Conservation (phyloP, 2,329 filamentous ascomycete genomes). For the Albifimbria verrucaria region DNA sequence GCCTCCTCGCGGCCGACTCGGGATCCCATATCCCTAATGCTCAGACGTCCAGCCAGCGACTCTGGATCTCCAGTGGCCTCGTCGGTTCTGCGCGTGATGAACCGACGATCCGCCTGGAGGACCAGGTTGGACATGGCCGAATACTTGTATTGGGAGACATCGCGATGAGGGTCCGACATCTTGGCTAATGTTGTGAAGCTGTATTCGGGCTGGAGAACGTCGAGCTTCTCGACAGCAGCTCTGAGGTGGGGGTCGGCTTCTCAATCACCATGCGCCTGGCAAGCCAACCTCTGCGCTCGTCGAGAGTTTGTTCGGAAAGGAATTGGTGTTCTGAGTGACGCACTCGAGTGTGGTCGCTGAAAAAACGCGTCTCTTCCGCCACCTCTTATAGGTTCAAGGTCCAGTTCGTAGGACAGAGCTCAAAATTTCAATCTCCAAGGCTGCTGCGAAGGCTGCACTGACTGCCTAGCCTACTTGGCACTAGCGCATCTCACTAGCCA, state of each 20-base stretch:
- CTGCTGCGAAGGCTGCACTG: not conserved
- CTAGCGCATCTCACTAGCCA: not conserved
- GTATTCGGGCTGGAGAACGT: conserved; percentile 24
- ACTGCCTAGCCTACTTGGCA: not conserved
- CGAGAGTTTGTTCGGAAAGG: not conserved
- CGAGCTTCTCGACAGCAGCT: conserved; percentile 35
- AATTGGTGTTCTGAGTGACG: not conserved
- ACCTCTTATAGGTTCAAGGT: not conserved
- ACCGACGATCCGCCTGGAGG: conserved; percentile 97
- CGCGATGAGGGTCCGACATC: conserved; percentile 73
- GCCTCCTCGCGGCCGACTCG: conserved; percentile 75
- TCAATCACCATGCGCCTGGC: conserved; percentile 31
- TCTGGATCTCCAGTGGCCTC: conserved; percentile 97
- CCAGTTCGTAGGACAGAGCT: not conserved
- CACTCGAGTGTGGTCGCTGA: not conserved
- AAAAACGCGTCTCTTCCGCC: not conserved
- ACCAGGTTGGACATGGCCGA: conserved; percentile 99
- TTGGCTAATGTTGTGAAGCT: conserved; percentile 32
- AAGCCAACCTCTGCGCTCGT: not conserved
- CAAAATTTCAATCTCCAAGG: not conserved
- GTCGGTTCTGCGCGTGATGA: conserved; percentile 87
- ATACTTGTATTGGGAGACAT: conserved; percentile 98
- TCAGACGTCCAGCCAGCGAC: conserved; percentile 90
- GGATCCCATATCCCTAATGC: conserved; percentile 91
- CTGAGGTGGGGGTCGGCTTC: conserved; percentile 22